Evolutionary conservation across 805 yeast species (phyloP).

Genomic region (Vanderwaltozyma polyspora): DNA sequence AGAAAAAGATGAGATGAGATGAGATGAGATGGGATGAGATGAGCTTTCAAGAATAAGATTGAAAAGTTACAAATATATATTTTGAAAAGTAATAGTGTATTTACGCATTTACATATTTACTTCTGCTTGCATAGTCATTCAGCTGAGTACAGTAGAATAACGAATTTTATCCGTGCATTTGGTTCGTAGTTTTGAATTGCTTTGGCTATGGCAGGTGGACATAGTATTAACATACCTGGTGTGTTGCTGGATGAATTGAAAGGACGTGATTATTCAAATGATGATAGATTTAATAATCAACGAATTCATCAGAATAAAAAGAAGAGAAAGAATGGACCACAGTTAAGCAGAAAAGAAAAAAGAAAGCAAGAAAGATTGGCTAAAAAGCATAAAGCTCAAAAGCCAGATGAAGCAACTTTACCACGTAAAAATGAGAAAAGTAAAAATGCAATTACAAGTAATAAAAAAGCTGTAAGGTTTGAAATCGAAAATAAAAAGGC

Average conservation of each 20-base stretch:
- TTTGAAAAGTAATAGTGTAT: too few relatives aligned
- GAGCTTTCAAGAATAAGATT: too few relatives aligned
- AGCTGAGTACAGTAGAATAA: too few relatives aligned
- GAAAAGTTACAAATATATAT: too few relatives aligned
- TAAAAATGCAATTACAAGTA: background rate
- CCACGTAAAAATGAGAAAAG: slow-evolving; percentile 4
- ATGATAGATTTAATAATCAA: slow-evolving; percentile 25
- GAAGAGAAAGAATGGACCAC: slow-evolving; percentile 22
- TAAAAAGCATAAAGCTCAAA: slow-evolving; percentile 24
- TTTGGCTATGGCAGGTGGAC: slow-evolving; percentile 5
- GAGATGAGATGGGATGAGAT: too few relatives aligned
- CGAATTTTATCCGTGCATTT: too few relatives aligned
- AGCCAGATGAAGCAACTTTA: too few relatives aligned
- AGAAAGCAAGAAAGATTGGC: slow-evolving; percentile 31
- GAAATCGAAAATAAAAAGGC: slow-evolving; percentile 9
- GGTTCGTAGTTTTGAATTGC: too few relatives aligned
- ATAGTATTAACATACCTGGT: slow-evolving; percentile 46
- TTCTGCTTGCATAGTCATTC: too few relatives aligned
- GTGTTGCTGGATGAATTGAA: slow-evolving; percentile 42
- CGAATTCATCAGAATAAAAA: slow-evolving; percentile 17
- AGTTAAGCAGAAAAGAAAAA: slow-evolving; percentile 31
- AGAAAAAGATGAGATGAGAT: too few relatives aligned
- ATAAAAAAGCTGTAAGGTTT: background rate
- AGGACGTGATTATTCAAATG: slow-evolving; percentile 33
- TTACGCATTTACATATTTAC: too few relatives aligned